Conservation (phyloP, 768 basidiomycete species). For the Serendipita sp. region DNA sequence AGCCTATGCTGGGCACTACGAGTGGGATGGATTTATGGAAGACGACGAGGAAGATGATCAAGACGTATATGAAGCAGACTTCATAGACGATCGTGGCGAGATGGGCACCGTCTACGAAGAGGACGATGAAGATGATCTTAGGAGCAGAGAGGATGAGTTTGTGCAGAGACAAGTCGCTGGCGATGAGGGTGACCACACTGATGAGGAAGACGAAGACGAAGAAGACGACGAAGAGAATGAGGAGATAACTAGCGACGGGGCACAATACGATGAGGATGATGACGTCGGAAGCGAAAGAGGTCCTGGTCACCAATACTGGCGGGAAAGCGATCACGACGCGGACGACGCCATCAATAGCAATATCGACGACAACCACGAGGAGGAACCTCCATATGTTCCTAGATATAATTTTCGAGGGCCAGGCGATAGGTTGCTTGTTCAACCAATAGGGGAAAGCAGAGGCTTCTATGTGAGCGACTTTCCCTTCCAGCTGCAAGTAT, state of each 20-base stretch:
- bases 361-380: not conserved
- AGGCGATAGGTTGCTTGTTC: too few species aligned
- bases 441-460: too few species aligned
- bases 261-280: not conserved
- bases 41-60: conserved; percentile 37
- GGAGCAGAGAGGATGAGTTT: conserved; percentile 20
- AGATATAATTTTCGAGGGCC: not conserved
- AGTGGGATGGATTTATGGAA: not conserved
- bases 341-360: too few species aligned
- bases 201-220: not conserved
- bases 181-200: not conserved
- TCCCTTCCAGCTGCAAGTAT: too few species aligned
- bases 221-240: not conserved
- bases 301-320: too few species aligned
- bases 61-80: conserved; percentile 18
- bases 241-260: not conserved
- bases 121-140: conserved; percentile 18
- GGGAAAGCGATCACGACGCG: too few species aligned
- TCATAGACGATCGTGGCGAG: conserved; percentile 9
- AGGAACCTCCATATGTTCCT: not conserved
- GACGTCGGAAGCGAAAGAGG: not conserved
- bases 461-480: too few species aligned
- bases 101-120: conserved; percentile 9
- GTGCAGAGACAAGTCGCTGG: not conserved
- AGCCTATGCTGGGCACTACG: not conserved